Evolutionary conservation across 2,329 filamentous ascomycete species (phyloP).

Genomic region (Arthrinium phaeospermum): DNA sequence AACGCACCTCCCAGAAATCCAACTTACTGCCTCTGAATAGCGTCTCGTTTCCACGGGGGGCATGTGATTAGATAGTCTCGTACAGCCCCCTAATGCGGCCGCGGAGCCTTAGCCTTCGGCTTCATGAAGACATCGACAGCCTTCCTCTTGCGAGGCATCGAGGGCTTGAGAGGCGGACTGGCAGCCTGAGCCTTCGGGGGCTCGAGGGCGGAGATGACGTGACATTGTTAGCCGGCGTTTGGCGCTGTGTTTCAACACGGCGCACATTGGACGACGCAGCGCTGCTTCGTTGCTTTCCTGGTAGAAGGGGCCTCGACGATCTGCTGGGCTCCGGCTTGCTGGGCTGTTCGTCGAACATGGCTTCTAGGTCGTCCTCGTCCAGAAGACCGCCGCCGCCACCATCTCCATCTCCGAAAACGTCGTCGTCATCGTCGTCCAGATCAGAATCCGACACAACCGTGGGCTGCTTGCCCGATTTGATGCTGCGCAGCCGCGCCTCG

Average conservation of each 20-base stretch:
- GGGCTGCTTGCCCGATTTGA: conserved; percentile 40
- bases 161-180: conserved; percentile 23
- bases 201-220: conserved; percentile 15
- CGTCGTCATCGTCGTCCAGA: conserved; percentile 31
- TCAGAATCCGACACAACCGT: conserved; percentile 49
- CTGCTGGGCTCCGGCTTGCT: conserved; percentile 11
- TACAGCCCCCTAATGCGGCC: conserved; percentile 22
- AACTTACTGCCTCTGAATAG: background rate
- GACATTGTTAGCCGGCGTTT: no score
- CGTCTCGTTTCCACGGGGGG: background rate
- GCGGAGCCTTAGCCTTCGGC: conserved; percentile 45
- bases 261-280: conserved; percentile 12
- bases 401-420: conserved; percentile 24
- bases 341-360: conserved; percentile 26
- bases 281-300: conserved; percentile 20
- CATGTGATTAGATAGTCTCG: background rate
- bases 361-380: conserved; percentile 33
- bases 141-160: conserved; percentile 47
- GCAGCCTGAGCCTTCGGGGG: conserved; percentile 23
- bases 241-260: background rate
- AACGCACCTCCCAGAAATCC: background rate
- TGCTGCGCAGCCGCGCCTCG: conserved; percentile 43
- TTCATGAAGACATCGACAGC: conserved; percentile 56
- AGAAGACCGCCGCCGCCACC: conserved; percentile 26
- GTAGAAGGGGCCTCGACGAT: conserved; percentile 5